A percentile compares a stretch with the other conserved stretches of the same genome.
phyloP scores from a whole-genome alignment of 2,329 filamentous ascomycete genomes.

The Nigrospora oryzae region DNA sequence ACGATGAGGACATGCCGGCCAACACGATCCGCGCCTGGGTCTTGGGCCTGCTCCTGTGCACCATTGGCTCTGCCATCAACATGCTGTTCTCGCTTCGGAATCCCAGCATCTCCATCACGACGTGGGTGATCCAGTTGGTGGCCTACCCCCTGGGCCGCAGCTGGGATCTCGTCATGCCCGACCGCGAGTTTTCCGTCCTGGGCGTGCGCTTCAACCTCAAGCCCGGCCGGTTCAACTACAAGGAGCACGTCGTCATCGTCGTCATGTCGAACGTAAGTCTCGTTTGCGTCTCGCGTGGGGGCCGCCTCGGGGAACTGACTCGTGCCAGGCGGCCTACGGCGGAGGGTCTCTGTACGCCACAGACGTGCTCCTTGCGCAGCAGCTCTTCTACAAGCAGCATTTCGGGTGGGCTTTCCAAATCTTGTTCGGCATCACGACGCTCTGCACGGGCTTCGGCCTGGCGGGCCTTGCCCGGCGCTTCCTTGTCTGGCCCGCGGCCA shows the following conservation, averaged over 20 bases:
- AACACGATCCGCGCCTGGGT: conserved; percentile 54
- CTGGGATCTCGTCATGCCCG: conserved; percentile 25
- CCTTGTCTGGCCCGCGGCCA: conserved; percentile 36
- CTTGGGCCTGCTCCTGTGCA: conserved; percentile 49
- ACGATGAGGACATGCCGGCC: conserved; percentile 41
- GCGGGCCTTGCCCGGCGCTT: conserved; percentile 39
- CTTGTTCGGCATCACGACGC: conserved; percentile 32
- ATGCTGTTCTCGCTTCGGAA: conserved; percentile 41
- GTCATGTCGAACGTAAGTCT: conserved; percentile 24
- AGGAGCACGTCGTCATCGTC: conserved; percentile 34
- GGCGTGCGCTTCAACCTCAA: conserved; percentile 31
- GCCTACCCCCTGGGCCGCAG: conserved; percentile 36
- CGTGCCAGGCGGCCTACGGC: conserved; percentile 34
- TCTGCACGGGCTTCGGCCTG: conserved; percentile 40
- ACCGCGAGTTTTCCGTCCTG: conserved; percentile 20
- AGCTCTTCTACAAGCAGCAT: conserved; percentile 47
- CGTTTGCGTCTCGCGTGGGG: conserved; percentile 33
- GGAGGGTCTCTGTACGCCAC: conserved; percentile 47
- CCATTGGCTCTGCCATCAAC: conserved; percentile 48
- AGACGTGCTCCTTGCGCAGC: conserved; percentile 40
- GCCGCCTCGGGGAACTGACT: conserved; percentile 24
- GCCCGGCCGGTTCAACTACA: conserved; percentile 33
- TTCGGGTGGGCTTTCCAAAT: conserved; percentile 39
- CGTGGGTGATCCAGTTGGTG: conserved; percentile 46
- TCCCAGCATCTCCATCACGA: conserved; percentile 41